A percentile compares a stretch with the other conserved stretches of the same genome.
Evolutionary conservation across 352 stramenopile species (phyloP).

Genomic region (Pythium oligandrum): DNA sequence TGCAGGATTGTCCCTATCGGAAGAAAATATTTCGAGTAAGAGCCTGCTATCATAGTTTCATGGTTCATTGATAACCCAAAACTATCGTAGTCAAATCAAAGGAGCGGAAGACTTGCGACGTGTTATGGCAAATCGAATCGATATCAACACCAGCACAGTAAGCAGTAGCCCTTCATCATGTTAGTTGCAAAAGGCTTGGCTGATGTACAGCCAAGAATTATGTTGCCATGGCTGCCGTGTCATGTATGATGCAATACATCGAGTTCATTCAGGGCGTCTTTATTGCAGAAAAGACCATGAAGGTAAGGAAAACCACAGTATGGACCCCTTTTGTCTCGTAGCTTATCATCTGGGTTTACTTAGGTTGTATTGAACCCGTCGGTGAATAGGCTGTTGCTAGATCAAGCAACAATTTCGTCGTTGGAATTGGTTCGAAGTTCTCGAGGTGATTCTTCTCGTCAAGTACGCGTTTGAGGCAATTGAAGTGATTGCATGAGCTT

Average conservation of each 20-base stretch:
- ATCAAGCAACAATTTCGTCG: slow-evolving; percentile 66
- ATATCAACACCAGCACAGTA: slow-evolving; percentile 79
- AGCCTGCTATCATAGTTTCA: no score
- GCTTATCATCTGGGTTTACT: no score
- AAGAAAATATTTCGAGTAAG: slow-evolving; percentile 78
- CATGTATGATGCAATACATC: slow-evolving; percentile 81
- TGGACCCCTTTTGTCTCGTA: no score
- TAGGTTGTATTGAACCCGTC: slow-evolving; percentile 77
- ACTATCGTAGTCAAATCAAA: slow-evolving; percentile 83
- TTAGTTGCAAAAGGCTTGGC: no score
- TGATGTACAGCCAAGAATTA: slow-evolving; percentile 82
- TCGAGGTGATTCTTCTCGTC: slow-evolving; percentile 40
- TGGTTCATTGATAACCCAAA: no score
- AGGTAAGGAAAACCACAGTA: no score
- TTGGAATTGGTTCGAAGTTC: slow-evolving; percentile 66
- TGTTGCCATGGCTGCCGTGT: slow-evolving; percentile 73
- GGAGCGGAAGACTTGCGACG: slow-evolving; percentile 79
- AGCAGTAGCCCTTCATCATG: neutral
- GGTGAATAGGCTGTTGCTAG: slow-evolving; percentile 69
- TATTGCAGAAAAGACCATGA: slow-evolving; percentile 75
- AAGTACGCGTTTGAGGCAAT: no score
- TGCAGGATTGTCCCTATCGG: slow-evolving; percentile 66
- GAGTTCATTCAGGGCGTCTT: slow-evolving; percentile 85
- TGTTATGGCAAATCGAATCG: slow-evolving; percentile 75
- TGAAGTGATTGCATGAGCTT: no score